Evolutionary conservation across 176 grass and related monocot species (phyloP), one percentile per base, ranked within the genome.

Genomic region (Dendrocalamus sinicus): DNA sequence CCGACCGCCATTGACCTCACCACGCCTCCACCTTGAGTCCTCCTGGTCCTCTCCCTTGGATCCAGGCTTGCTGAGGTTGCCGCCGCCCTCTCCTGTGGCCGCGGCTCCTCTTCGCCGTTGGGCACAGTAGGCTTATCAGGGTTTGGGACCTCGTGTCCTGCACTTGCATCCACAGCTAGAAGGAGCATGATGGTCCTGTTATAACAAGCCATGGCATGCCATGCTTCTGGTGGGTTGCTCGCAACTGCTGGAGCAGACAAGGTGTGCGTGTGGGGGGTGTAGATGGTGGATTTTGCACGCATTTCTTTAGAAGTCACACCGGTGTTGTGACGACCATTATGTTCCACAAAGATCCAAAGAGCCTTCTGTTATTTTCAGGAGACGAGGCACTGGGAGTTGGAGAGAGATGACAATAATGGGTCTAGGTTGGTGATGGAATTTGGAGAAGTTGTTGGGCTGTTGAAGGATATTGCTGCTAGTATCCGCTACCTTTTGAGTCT

Each of bases 111-210:
- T 95, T 98, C 73, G 83, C 91, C 24, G 91, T 93, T 1, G 89
- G 89, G 2, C 93, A 98, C 37, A 95, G 93, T 32, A 85, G 91
- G 70, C 91, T 95, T 2, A 89, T 98, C 10, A 86, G 95, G 70
- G 95, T 95, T 61, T 98, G 93, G 92, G 93, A 98, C 76, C 88
- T 98, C 52, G 84, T 91, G 32, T 86, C 95, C 26, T 80, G 84
- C 60, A 84, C 83, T 4, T 98, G 95, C 88, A 92, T 92, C 65
- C 95, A 93, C 30, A 95, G 93, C 66, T 98, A 93, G 95, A 98
- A 98, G 95, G 95, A 93, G 13, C 95, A 98, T 75, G 93, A 98
- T 87, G 95, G 95, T 54, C 95, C 93, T 85, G 88, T 95, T 43
- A 93, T 92, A 35, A 35, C 32, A 35, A 93, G 91, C 82, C 88